Percentiles rank a stretch among this genome's conserved stretches.
Conservation (phyloP, 225 moss, liverwort and hornwort species). For the Takakia lepidozioides region DNA sequence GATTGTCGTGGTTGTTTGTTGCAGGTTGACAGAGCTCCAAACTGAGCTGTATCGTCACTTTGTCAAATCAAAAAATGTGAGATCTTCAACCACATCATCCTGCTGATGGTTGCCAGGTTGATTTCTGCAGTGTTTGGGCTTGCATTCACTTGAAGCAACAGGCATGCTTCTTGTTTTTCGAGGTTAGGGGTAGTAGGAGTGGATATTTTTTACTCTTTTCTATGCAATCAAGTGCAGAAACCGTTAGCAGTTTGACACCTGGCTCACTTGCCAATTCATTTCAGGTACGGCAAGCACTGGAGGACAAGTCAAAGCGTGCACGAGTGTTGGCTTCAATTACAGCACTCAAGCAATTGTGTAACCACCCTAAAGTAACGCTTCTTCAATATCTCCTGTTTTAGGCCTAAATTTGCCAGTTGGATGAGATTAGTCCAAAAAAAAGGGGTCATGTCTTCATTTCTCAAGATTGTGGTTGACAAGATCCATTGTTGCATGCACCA, state of each 20-base stretch:
- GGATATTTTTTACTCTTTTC: too few relatives aligned
- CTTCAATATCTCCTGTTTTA: too few relatives aligned
- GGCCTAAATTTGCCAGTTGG: too few relatives aligned
- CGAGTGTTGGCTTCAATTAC: slow-evolving; percentile 88
- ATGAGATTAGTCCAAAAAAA: too few relatives aligned
- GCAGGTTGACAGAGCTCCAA: slow-evolving; percentile 91
- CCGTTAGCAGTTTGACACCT: too few relatives aligned
- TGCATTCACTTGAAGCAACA: too few relatives aligned
- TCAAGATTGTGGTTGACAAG: too few relatives aligned
- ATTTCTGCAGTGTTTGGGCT: neutral
- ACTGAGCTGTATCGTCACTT: slow-evolving; percentile 77
- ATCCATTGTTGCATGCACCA: too few relatives aligned
- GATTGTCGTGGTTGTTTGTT: slow-evolving; percentile 95
- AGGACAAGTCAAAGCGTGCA: slow-evolving; percentile 89
- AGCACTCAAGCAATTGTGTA: slow-evolving; percentile 92
- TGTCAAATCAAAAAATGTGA: slow-evolving; percentile 91
- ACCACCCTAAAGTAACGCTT: slow-evolving; percentile 98
- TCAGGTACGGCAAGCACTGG: slow-evolving; percentile 93
- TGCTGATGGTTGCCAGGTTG: slow-evolving; percentile 3
- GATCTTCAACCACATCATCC: slow-evolving; percentile 1
- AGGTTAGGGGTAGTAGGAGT: too few relatives aligned
- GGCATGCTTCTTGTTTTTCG: too few relatives aligned
- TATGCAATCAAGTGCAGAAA: too few relatives aligned
- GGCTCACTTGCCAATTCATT: neutral
- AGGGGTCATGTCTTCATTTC: too few relatives aligned